Percentiles rank a stretch among this genome's conserved stretches.
Evolutionary conservation across 495 filamentous ascomycete genomes (phyloP).

Genomic region (Echria macrotheca): DNA sequence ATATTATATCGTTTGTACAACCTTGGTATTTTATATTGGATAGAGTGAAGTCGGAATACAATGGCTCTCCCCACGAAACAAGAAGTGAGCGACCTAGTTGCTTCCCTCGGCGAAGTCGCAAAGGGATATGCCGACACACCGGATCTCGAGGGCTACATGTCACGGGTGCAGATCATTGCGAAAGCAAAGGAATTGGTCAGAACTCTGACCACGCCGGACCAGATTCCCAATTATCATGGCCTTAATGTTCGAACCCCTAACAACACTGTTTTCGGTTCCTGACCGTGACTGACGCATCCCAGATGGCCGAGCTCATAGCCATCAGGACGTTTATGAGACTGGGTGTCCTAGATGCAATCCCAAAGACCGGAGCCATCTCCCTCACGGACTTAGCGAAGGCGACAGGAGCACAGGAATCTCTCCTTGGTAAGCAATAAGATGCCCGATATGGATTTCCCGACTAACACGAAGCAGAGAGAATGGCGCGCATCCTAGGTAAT

Average conservation of each 20-base stretch:
- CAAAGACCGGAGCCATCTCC: constrained; percentile 15
- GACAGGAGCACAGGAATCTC: constrained; percentile 17
- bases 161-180: constrained; percentile 12
- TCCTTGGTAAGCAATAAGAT: constrained; percentile 14
- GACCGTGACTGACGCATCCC: background rate
- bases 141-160: constrained; percentile 15
- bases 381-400: constrained; percentile 12
- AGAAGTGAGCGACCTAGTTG: constrained; percentile 14
- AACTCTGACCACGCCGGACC: constrained; percentile 11
- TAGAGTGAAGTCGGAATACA: too few relatives aligned
- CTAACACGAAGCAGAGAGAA: constrained; percentile 11
- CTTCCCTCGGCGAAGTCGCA: constrained; percentile 2
- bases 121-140: constrained; percentile 12
- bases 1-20: too few relatives aligned
- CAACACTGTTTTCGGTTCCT: background rate
- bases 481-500: constrained; percentile 17
- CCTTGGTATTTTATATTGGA: too few relatives aligned
- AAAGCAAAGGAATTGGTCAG: constrained; percentile 14
- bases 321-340: constrained; percentile 22
- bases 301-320: constrained; percentile 21
- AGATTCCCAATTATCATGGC: constrained; percentile 18
- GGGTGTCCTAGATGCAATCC: constrained; percentile 17
- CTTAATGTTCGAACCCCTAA: constrained; percentile 8
- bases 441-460: background rate
- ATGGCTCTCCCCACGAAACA: constrained; percentile 16